Base-by-base conservation (phyloP, 768 basidiomycete species). In the Fomitopsis serialis region DNA sequence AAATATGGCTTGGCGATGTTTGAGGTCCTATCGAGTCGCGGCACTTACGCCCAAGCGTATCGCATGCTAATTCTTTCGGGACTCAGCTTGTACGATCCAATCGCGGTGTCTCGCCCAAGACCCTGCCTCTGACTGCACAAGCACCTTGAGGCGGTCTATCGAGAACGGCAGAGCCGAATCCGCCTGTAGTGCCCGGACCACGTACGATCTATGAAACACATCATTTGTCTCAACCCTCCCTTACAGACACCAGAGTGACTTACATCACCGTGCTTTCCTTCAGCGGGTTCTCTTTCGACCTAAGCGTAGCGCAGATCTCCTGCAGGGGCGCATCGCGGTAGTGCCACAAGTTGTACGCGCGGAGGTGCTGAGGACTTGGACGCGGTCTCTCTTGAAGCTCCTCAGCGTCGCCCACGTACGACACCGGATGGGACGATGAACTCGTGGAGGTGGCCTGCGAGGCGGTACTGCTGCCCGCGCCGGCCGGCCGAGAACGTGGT, bases 201-300 rank as follows among this genome's bases (percentile, higher is more conserved):
- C 68, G 53, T 79, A 74, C 9, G 75, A 71, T 61, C 77, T 79
- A 35, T 2, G 47, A n/a, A 24, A 22, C 19, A 25, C 4, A 13
- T 32, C 6, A 11, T 11, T 32, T 5, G 5, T 11, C 5, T 5
- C 29, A 32, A 46, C 32, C 48, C 42, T 35, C 15, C 2, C 3
- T 24, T 15, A 13, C 15, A 12, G 32, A 37, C 17, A 35, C 15
- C 29, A 36, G 15, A 32, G 12, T n/a, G 37, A 64, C 73, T 58
- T 45, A 78, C 75, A 79, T 78, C 40, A 78, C 77, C 1, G 78
- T 76, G 44, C 72, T 69, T 49, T 72, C 68, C 43, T 72, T 72
- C 40, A 79, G 67, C 17, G 77, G 78, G 50, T 75, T 70, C 24
- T 68, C 59, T 48, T 59, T 56, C 13, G 58, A 68, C 48, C 72